Evolutionary conservation across 495 filamentous ascomycete genomes (phyloP), one percentile per base, ranked within the genome.

Genomic region (Aspergillus sparsus): DNA sequence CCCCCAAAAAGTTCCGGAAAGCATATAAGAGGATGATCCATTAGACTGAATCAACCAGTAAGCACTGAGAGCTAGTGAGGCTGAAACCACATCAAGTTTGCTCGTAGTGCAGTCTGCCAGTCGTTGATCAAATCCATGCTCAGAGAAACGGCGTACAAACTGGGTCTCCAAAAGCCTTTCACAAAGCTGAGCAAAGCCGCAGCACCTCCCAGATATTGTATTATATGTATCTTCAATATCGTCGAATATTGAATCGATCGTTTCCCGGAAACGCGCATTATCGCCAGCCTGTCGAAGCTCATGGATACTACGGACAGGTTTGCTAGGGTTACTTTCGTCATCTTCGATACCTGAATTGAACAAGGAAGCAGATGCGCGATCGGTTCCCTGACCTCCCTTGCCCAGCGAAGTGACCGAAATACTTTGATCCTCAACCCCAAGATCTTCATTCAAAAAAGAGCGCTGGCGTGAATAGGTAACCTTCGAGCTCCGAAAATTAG

Each of bases 241-340:
- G 57, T 95, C 91, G 58, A 96, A 80, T 9, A 96, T 78, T 51
- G 90, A 86, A 65, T 93, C 90, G 53, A 95, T 81, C 50, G 92
- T 89, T 63, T 91, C 85, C 7, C 87, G 74, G 57, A 95, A 92
- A 16, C 92, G 87, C 50, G 85, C 87, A 69, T 93, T 95, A 21
- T 87, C 86, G 7, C 94, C 94, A 41, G 91, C 87, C 62, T 91
- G 89, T 61, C 92, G 83, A 45, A 98, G 79, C 70, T 98, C 94
- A 67, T 98, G 92, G 36, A 97, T 89, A 62, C 87, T 94, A 50
- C 88, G 85, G 58, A 97, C 87, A 52, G 83, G 76, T 12, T 79
- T 81, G 45, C 80, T 76, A 31, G 80, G 81, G 32, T 79, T 68
- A 33, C 72, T 74, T 6, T 81, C 80, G 12, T 82, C 80, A n/a